phyloP scores from a whole-genome alignment of 2,329 filamentous ascomycete genomes.

The Aureobasidium sp. region DNA sequence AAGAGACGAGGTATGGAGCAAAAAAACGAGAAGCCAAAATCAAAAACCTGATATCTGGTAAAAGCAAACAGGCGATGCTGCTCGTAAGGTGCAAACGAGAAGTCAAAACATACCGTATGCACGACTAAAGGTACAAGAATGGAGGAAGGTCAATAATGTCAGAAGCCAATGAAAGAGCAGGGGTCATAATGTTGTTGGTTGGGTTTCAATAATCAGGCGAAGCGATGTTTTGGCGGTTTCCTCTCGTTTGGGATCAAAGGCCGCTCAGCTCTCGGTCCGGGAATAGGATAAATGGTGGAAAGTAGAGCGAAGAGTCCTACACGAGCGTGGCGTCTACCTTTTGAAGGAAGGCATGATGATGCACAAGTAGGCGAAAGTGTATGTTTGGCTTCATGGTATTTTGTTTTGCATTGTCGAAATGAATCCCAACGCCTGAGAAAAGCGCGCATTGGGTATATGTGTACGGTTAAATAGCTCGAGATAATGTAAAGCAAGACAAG shows the following conservation, averaged over 20 bases:
- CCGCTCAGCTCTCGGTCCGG: background rate
- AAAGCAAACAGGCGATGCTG: background rate
- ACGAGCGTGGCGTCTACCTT: slow-evolving; percentile 1
- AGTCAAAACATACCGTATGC: background rate
- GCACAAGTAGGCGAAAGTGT: background rate
- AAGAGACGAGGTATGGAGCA: background rate
- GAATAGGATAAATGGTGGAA: background rate
- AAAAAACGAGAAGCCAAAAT: background rate
- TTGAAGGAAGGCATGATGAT: background rate
- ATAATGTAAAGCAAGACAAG: background rate
- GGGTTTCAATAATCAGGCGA: background rate
- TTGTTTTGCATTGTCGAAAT: background rate
- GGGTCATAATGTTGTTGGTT: background rate
- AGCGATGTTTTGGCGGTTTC: background rate
- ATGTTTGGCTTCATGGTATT: background rate
- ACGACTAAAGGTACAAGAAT: background rate
- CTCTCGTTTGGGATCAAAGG: background rate
- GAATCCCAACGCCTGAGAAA: slow-evolving; percentile 2
- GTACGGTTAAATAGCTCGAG: background rate
- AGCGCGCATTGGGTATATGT: slow-evolving; percentile 10
- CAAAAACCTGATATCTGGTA: background rate
- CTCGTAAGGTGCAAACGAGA: background rate
- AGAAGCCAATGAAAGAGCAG: background rate
- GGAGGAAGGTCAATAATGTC: background rate
- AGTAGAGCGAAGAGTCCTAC: background rate